A percentile compares a stretch with the other conserved stretches of the same genome.
phyloP scores from a whole-genome alignment of 371 early-diverging fungal species.

The Mucor piriformis region DNA sequence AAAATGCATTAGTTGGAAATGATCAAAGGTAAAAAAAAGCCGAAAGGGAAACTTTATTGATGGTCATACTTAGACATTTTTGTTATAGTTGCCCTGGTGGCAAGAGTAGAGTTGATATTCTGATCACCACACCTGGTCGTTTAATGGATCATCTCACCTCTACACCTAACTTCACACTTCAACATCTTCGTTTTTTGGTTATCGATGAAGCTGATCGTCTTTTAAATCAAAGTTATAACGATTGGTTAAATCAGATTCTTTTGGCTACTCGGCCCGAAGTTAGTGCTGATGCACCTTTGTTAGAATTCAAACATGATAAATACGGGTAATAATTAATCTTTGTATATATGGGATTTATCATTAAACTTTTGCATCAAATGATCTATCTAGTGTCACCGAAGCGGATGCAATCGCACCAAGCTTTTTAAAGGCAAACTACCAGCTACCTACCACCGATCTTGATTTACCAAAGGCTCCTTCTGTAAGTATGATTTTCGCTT shows the following conservation, averaged over 20 bases:
- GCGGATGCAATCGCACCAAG: constrained; percentile 63
- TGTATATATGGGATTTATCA: neutral
- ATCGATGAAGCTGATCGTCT: constrained; percentile 98
- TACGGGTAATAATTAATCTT: constrained; percentile 18
- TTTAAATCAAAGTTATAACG: constrained; percentile 87
- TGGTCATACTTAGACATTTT: neutral
- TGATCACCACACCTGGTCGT: constrained; percentile 96
- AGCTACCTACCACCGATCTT: constrained; percentile 53
- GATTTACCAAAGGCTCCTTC: constrained; percentile 58
- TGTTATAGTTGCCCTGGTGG: constrained; percentile 54
- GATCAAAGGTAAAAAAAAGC: constrained; percentile 8
- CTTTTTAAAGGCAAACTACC: constrained; percentile 47
- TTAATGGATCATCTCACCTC: constrained; percentile 86
- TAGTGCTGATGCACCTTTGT: neutral
- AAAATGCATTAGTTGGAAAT: constrained; percentile 65
- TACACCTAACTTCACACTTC: constrained; percentile 88
- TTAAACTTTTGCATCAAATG: neutral
- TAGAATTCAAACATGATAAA: constrained; percentile 31
- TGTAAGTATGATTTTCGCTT: constrained; percentile 27
- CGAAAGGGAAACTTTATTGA: neutral
- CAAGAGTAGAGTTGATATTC: constrained; percentile 80
- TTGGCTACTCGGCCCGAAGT: constrained; percentile 68
- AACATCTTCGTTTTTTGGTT: constrained; percentile 86
- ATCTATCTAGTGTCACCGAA: constrained; percentile 40
- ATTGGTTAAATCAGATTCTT: constrained; percentile 89